These are phyloP conservation scores for Tolypocladium sp. DNA, from an alignment of 2,329 filamentous ascomycete species.

Conservation along the genomic window DNA sequence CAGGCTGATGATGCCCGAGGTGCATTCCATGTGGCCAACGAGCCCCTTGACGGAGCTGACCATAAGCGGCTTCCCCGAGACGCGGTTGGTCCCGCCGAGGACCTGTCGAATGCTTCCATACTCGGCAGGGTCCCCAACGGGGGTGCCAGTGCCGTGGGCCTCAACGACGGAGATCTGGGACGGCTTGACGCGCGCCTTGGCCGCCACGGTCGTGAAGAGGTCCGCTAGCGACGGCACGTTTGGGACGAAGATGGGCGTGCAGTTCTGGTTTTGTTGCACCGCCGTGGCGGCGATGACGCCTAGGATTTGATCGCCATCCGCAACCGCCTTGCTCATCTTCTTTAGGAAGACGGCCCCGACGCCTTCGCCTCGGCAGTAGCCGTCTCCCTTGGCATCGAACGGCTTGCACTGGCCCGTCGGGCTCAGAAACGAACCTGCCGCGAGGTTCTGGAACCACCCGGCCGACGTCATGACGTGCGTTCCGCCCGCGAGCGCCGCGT, in stretches of 20 bases:
- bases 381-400: slow-evolving; percentile 29
- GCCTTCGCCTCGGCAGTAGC: slow-evolving; percentile 44
- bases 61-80: slow-evolving; percentile 1
- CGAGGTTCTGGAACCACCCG: slow-evolving; percentile 12
- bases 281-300: slow-evolving; percentile 28
- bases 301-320: slow-evolving; percentile 35
- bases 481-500: slow-evolving; percentile 27
- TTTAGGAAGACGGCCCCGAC: slow-evolving; percentile 36
- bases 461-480: slow-evolving; percentile 25
- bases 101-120: slow-evolving; percentile 7
- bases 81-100: slow-evolving; percentile 5
- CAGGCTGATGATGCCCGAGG: slow-evolving; percentile 33
- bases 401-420: slow-evolving; percentile 21
- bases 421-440: slow-evolving; percentile 16
- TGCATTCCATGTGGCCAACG: slow-evolving; percentile 14
- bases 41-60: slow-evolving; percentile 15
- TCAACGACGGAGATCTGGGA: slow-evolving; percentile 21
- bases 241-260: slow-evolving; percentile 32
- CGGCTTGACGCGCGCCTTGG: slow-evolving; percentile 14
- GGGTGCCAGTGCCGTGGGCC: slow-evolving; percentile 44
- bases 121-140: slow-evolving; percentile 42
- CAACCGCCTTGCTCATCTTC: slow-evolving; percentile 32
- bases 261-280: slow-evolving; percentile 31
- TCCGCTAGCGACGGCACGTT: slow-evolving; percentile 8
- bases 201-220: slow-evolving; percentile 17